phyloP scores from a whole-genome alignment of 805 yeast genomes.

The Candida easanensis region DNA sequence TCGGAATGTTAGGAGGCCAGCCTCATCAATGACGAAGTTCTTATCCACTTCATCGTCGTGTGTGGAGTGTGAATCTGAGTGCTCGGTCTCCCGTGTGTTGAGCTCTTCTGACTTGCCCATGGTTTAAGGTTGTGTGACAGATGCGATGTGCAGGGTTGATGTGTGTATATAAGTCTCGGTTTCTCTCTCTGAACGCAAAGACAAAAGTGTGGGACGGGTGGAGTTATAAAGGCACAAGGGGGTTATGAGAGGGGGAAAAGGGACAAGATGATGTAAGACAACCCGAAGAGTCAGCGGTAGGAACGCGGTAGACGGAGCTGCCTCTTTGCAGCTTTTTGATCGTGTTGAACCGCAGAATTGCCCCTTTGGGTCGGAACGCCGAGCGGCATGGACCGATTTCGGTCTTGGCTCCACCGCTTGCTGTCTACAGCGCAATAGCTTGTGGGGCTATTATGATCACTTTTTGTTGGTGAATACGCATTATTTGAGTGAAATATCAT shows the following conservation, averaged over 20 bases:
- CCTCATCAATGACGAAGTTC: conserved; percentile 11
- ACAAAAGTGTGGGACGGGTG: no score
- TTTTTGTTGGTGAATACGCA: no score
- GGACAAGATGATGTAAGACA: no score
- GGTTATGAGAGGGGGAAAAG: no score
- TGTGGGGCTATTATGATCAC: no score
- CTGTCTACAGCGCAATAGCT: no score
- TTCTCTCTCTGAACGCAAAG: no score
- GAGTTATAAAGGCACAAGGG: no score
- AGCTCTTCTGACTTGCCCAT: conserved; percentile 10
- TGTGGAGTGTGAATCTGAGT: not conserved
- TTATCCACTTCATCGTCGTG: conserved; percentile 2
- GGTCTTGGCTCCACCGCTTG: no score
- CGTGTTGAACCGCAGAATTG: not conserved
- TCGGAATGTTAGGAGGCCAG: conserved; percentile 14
- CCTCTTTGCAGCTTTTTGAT: not conserved
- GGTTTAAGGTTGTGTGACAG: not conserved
- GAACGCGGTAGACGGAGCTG: no score
- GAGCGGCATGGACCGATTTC: not conserved
- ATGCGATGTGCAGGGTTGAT: not conserved
- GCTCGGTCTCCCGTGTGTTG: not conserved
- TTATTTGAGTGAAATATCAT: no score
- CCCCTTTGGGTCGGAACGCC: not conserved
- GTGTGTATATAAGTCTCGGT: not conserved
- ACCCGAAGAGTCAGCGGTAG: no score